These are phyloP conservation scores for Hypoxylon trugodes DNA, from an alignment of 495 filamentous ascomycete species.

Conservation along the genomic window DNA sequence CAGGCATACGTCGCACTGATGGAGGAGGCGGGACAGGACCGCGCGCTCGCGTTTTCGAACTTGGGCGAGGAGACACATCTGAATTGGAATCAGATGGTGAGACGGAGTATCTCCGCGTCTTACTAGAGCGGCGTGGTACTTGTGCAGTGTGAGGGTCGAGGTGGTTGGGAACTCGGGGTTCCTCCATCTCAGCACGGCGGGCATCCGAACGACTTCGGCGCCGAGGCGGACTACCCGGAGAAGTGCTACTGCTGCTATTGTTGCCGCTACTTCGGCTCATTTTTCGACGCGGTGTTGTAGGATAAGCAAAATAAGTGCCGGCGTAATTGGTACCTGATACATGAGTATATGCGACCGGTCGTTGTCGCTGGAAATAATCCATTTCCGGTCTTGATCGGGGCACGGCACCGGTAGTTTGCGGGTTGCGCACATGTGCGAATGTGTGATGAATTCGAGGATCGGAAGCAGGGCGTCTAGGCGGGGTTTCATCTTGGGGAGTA, in stretches of 20 bases:
- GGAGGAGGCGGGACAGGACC: conserved; percentile 36
- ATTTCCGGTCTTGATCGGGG: conserved; percentile 37
- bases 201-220: conserved; percentile 42
- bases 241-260: conserved; percentile 35
- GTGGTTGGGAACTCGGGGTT: conserved; percentile 31
- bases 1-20: conserved; percentile 40
- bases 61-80: conserved; percentile 28
- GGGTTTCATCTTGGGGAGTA: conserved; percentile 45
- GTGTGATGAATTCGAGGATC: conserved; percentile 36
- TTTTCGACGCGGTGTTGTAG: conserved; percentile 16
- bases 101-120: conserved; percentile 34
- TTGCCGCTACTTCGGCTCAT: conserved; percentile 23
- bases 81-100: conserved; percentile 34
- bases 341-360: conserved; percentile 43
- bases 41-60: conserved; percentile 24
- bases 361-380: conserved; percentile 43
- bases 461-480: conserved; percentile 25
- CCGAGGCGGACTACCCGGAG: conserved; percentile 37
- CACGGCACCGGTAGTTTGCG: conserved; percentile 11
- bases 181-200: conserved; percentile 33
- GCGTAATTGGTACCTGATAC: conserved; percentile 38
- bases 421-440: conserved; percentile 29
- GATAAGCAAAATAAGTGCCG: conserved; percentile 22
- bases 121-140: conserved; percentile 42
- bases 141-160: conserved; percentile 36